A percentile compares a stretch with the other conserved stretches of the same genome.
These are phyloP conservation scores for Aureobasidium mangrovei DNA, from an alignment of 2,329 filamentous ascomycete genomes.

Conservation along the genomic window DNA sequence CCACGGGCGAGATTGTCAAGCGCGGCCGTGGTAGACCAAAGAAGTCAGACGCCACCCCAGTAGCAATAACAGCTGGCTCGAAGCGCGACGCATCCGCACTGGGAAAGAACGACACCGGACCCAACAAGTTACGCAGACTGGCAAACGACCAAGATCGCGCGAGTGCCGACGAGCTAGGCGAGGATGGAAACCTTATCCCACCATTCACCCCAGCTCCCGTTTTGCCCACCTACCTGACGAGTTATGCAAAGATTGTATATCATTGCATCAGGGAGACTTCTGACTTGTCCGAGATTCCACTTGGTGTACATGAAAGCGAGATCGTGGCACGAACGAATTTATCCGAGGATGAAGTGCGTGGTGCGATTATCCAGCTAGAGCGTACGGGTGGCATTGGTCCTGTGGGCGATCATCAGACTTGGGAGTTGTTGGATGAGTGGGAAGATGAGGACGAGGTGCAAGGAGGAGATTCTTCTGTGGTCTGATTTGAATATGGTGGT, in stretches of 20 bases:
- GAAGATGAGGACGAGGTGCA: not conserved
- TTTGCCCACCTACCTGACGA: constrained; percentile 4
- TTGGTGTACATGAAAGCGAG: not conserved
- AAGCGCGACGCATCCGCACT: not conserved
- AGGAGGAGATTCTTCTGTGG: not conserved
- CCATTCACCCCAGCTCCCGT: constrained; percentile 5
- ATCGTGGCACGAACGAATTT: not conserved
- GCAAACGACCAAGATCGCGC: not conserved
- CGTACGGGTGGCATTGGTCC: not conserved
- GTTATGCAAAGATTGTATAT: constrained; percentile 1
- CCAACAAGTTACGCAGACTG: not conserved
- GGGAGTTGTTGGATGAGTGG: not conserved
- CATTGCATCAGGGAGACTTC: not conserved
- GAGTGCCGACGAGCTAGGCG: not conserved
- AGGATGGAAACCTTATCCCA: not conserved
- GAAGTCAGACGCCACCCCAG: not conserved
- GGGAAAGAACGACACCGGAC: not conserved
- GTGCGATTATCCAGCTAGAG: not conserved
- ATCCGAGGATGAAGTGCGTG: not conserved
- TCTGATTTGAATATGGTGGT: not conserved
- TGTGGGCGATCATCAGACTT: not conserved
- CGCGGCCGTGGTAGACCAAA: not conserved
- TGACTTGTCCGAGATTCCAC: not conserved
- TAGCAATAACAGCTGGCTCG: not conserved
- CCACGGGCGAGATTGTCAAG: not conserved